Evolutionary conservation across 2,329 filamentous ascomycete genomes (phyloP).

Genomic region (Talaromyces sp.): DNA sequence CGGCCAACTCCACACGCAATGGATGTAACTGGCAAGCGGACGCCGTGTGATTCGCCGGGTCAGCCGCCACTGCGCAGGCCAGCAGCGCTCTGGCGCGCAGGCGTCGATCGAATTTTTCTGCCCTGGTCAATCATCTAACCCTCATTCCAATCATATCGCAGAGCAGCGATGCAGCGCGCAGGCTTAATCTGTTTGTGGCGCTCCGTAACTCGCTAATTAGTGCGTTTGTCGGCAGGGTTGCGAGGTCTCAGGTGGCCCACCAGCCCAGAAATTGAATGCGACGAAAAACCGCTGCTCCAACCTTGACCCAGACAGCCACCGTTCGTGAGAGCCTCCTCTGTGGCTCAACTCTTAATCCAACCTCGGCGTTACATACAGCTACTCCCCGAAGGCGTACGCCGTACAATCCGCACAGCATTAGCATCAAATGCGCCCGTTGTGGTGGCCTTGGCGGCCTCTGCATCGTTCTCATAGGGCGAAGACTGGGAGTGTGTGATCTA

Average conservation of each 20-base stretch:
- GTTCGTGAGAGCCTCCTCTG: background rate
- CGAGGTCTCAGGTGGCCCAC: background rate
- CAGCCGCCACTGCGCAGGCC: background rate
- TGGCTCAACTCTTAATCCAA: background rate
- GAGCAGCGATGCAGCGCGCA: background rate
- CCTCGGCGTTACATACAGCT: background rate
- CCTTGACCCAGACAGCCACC: background rate
- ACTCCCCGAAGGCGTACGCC: background rate
- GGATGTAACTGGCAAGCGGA: slow-evolving; percentile 4
- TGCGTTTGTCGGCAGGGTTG: background rate
- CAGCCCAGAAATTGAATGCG: background rate
- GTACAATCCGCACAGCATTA: background rate
- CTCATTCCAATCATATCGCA: background rate
- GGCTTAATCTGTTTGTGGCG: background rate
- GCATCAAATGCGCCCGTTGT: background rate
- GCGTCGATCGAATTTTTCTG: slow-evolving; percentile 1
- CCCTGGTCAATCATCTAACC: background rate
- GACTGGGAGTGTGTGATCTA: too few relatives aligned
- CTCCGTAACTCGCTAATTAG: background rate
- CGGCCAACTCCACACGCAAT: slow-evolving; percentile 8
- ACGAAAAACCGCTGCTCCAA: background rate
- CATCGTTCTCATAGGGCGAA: background rate
- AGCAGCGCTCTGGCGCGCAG: background rate
- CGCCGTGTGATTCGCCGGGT: background rate
- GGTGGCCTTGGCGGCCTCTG: background rate